phyloP scores from a whole-genome alignment of 805 yeast species.

The Hermanozyma aechmeae region DNA sequence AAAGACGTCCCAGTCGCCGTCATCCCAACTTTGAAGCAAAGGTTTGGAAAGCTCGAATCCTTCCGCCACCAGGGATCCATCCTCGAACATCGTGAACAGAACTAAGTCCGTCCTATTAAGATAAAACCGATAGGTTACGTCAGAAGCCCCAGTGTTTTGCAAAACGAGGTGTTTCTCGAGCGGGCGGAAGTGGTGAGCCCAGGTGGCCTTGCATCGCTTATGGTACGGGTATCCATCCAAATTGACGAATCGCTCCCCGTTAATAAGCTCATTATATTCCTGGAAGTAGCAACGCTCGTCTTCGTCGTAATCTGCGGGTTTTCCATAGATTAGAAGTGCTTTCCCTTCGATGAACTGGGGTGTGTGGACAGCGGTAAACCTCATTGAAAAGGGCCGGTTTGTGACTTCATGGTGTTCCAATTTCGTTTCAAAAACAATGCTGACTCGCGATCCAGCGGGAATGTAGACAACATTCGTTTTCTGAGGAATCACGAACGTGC shows the following conservation, averaged over 20 bases:
- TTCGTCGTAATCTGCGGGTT: constrained; percentile 1
- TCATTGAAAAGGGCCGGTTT: constrained; percentile 12
- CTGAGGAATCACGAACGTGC: constrained; percentile 17
- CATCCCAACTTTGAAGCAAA: constrained; percentile 2
- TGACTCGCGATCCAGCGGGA: constrained; percentile 23
- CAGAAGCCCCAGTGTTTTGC: constrained; percentile 8
- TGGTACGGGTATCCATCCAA: constrained; percentile 13
- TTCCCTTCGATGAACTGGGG: constrained; percentile 21
- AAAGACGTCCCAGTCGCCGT: background rate
- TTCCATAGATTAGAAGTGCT: constrained; percentile 15
- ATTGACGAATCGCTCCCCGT: constrained; percentile 13
- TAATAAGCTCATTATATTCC: constrained; percentile 1
- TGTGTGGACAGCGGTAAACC: constrained; percentile 18
- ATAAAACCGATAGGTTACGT: constrained; percentile 17
- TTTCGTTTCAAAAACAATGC: constrained; percentile 16
- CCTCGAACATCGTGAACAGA: constrained; percentile 16
- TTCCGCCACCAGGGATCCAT: constrained; percentile 8
- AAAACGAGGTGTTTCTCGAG: constrained; percentile 4
- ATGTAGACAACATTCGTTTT: constrained; percentile 15
- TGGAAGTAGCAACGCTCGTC: constrained; percentile 1
- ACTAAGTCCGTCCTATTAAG: constrained; percentile 21
- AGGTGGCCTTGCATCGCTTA: constrained; percentile 2
- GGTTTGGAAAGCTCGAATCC: constrained; percentile 19
- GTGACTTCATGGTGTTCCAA: constrained; percentile 8
- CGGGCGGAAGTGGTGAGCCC: constrained; percentile 13